phyloP scores from a whole-genome alignment of 192 early-diverging fungal genomes.

The Oehlia diaphana region DNA sequence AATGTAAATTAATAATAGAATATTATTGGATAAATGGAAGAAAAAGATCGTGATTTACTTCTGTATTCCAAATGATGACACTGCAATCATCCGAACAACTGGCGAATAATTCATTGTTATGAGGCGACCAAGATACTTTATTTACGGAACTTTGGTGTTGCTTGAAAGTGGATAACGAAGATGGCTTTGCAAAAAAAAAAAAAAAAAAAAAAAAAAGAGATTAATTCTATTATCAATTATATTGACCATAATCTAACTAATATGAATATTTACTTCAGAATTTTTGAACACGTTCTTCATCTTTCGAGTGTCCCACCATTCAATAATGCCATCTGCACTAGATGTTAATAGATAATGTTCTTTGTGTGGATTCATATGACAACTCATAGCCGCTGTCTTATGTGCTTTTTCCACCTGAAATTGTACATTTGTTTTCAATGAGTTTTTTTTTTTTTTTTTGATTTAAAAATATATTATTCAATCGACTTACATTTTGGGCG shows the following conservation, averaged over 20 bases:
- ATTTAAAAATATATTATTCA: background rate
- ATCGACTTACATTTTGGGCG: background rate
- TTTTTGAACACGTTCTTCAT: background rate
- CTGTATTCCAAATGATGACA: constrained; percentile 14
- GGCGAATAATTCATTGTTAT: background rate
- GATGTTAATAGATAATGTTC: constrained; percentile 5
- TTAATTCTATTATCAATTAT: background rate
- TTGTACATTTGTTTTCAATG: background rate
- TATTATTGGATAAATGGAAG: background rate
- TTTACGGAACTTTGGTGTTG: background rate
- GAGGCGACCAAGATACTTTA: constrained; percentile 15
- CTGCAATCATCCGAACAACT: constrained; percentile 18
- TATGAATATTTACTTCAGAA: background rate
- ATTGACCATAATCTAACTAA: background rate
- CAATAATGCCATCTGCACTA: background rate
- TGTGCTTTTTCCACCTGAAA: constrained; percentile 9
- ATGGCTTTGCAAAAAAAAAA: background rate
- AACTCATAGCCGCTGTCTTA: background rate
- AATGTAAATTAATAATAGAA: background rate
- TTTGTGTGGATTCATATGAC: background rate
- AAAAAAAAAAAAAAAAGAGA: background rate
- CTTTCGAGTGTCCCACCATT: constrained; percentile 17
- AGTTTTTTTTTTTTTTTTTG: background rate
- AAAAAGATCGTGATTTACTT: background rate
- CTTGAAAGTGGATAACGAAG: constrained; percentile 6